Evolutionary conservation across 257 asterid species (phyloP).

Genomic region (Forsythia viridissima): DNA sequence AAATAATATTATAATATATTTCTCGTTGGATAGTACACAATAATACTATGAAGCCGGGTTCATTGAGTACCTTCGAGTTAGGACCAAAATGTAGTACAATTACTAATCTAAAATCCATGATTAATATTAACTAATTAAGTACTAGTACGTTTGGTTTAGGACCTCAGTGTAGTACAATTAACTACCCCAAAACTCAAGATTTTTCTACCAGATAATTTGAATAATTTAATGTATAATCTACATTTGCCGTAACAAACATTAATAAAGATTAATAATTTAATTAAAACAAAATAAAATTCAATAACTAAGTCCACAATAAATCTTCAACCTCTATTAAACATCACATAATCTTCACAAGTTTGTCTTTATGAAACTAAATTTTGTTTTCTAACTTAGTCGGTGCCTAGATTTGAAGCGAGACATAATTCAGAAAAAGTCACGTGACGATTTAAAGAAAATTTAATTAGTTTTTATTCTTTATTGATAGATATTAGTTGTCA

Average conservation of each 20-base stretch:
- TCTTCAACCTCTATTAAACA: no score
- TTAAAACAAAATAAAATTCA: no score
- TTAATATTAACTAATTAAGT: background rate
- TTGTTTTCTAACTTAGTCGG: no score
- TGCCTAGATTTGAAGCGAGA: no score
- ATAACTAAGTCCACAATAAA: no score
- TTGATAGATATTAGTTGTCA: no score
- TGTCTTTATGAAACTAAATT: no score
- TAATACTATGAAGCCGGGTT: slow-evolving; percentile 13
- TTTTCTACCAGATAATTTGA: background rate
- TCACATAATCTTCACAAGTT: no score
- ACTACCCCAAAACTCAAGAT: background rate
- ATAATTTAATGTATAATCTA: no score
- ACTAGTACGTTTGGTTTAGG: background rate
- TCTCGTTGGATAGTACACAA: background rate
- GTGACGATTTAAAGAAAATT: background rate
- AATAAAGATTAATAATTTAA: no score
- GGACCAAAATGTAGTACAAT: background rate
- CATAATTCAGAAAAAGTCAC: no score
- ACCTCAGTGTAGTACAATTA: background rate
- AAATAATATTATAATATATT: background rate
- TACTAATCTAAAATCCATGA: background rate
- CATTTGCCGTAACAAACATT: no score
- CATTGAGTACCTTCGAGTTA: background rate
- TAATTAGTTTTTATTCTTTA: background rate